Conservation (phyloP, 2,329 filamentous ascomycete genomes). For the Xenosphaeropsis pyriputrescens region DNA sequence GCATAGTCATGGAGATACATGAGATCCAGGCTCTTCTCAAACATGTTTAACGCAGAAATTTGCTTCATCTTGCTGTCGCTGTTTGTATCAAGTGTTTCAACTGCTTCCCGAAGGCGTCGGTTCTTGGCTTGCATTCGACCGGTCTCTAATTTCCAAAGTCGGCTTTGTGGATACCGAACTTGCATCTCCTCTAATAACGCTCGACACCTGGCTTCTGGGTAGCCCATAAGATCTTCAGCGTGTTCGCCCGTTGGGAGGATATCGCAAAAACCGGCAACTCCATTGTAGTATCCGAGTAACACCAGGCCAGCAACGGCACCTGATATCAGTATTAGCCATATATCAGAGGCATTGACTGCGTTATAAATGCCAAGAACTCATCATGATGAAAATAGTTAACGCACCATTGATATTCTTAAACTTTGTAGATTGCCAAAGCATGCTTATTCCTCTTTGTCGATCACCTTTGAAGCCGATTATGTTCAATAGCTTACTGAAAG, state of each 20-base stretch:
- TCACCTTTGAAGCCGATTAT: constrained; percentile 89
- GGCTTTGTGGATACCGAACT: constrained; percentile 61
- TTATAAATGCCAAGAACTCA: no score
- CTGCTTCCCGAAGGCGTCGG: constrained; percentile 48
- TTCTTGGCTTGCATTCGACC: constrained; percentile 60
- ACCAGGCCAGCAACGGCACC: constrained; percentile 65
- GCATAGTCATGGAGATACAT: constrained; percentile 71
- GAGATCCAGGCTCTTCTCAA: constrained; percentile 65
- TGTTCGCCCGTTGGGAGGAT: constrained; percentile 52
- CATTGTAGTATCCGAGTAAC: constrained; percentile 78
- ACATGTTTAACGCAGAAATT: constrained; percentile 70
- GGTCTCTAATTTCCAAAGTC: constrained; percentile 81
- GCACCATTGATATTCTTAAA: constrained; percentile 78
- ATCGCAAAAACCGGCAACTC: constrained; percentile 72
- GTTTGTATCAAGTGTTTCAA: constrained; percentile 46
- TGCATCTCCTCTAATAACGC: constrained; percentile 62
- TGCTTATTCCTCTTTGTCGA: constrained; percentile 62
- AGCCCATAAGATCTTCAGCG: constrained; percentile 45
- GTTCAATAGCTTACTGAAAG: constrained; percentile 73
- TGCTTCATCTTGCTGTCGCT: constrained; percentile 68
- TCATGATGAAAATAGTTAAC: no score
- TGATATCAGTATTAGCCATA: no score
- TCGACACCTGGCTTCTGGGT: constrained; percentile 54
- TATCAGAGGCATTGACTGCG: no score
- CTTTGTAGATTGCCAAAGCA: constrained; percentile 83